phyloP scores from a whole-genome alignment of 306 rosid genomes.

The Castanea crenata region DNA sequence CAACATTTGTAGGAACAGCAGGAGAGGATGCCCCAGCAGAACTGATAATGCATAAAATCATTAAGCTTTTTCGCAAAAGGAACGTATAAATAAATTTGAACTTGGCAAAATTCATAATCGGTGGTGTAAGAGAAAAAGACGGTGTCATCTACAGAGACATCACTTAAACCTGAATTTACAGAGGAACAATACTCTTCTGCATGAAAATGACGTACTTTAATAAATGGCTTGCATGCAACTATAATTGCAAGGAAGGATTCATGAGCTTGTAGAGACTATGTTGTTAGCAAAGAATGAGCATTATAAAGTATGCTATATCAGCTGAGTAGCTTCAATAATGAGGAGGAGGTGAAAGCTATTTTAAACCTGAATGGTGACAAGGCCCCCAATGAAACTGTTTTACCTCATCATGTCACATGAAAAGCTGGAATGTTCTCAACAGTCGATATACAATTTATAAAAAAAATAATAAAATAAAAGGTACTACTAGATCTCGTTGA shows the following conservation, averaged over 20 bases:
- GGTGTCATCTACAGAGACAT: not conserved
- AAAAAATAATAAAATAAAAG: too few relatives aligned
- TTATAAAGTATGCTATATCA: not conserved
- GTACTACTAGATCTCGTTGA: too few relatives aligned
- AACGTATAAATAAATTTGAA: not conserved
- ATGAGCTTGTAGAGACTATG: not conserved
- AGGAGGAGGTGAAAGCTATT: not conserved
- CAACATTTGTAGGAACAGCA: constrained; percentile 76
- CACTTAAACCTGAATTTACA: not conserved
- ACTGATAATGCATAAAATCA: constrained; percentile 48
- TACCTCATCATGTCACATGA: not conserved
- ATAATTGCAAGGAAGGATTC: not conserved
- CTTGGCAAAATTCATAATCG: not conserved
- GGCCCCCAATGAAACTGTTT: not conserved
- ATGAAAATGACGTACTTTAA: not conserved
- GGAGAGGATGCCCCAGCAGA: constrained; percentile 99
- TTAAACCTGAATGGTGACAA: not conserved
- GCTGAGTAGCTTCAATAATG: not conserved
- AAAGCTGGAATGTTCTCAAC: not conserved
- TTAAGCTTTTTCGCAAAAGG: constrained; percentile 18
- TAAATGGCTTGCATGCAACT: too few relatives aligned
- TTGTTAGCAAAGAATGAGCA: not conserved
- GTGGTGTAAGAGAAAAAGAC: not conserved
- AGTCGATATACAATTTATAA: not conserved
- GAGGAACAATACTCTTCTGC: not conserved